Base-by-base conservation (phyloP, 441 rosid species). In the Euphorbia schlechtendalii region DNA sequence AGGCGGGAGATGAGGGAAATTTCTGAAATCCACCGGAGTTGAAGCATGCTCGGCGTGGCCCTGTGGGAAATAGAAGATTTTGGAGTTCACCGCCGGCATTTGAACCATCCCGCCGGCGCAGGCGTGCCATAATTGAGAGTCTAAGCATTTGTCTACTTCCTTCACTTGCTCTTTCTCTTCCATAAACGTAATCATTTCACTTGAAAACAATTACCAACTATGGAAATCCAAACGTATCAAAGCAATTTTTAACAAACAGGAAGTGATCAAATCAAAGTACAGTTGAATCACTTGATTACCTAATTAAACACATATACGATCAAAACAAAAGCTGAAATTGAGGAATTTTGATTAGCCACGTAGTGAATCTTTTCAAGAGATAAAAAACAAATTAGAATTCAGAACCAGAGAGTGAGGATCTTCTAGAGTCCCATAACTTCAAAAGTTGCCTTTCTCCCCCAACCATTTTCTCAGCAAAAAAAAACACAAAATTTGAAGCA, bases 61-160 rank as follows among this genome's bases (percentile, higher is more conserved):
- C 69, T 90, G 99, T 55, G 99, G 99, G 96, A 94, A 94, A 55
- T 94, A 94, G 64, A 82, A 86, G 66, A 89, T 92, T 63, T 78
- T 87, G 8, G 97, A 80, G 80, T 81, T 86, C 66, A 83, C 73
- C 3, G 83, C 77, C 7, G 97, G 97, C 83, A 89, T 90, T 73
- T 89, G 96, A 38, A 90, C 92, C 96, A 94, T 86, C n/a, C 93
- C 81, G 61, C 99, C 99, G 27, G 97, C 96, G 65, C 99, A 93
- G 48, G 96, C 99, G 73, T 93, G 97, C 99, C 99, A 93, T 36
- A 93, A 76, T 61, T 90, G 94, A 58, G 98, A 82, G 75, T 92
- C 97, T 69, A 94, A 84, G 66, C 86, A 78, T 61, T 77, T 84
- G 56, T 84, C 99, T 51, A 69, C 57, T 48, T 71, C 76, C 76